A percentile compares a stretch with the other conserved stretches of the same genome.
These are phyloP conservation scores for Erysimum cheiranthoides DNA, from an alignment of 345 rosid genomes.

Conservation along the genomic window DNA sequence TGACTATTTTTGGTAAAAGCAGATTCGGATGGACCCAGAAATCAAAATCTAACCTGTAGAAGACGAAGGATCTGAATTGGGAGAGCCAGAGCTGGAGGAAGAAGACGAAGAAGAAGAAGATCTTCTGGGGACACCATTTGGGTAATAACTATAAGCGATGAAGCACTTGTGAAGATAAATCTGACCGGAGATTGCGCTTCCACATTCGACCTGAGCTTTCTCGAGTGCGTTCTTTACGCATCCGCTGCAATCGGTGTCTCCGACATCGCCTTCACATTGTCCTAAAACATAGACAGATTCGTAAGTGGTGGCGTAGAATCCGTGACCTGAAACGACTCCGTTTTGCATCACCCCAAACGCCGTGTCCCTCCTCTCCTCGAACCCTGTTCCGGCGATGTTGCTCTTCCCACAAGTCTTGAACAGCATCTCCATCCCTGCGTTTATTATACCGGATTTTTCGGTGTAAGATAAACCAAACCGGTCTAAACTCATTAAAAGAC, in stretches of 20 bases:
- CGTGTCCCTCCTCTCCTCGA: slow-evolving; percentile 85
- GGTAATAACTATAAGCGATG: slow-evolving; percentile 76
- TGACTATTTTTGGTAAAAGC: neutral
- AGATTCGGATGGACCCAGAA: slow-evolving; percentile 32
- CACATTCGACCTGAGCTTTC: slow-evolving; percentile 96
- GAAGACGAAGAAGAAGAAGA: slow-evolving; percentile 57
- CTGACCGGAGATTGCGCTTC: slow-evolving; percentile 83
- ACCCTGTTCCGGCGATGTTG: slow-evolving; percentile 74
- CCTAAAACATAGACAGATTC: slow-evolving; percentile 79
- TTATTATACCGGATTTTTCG: neutral
- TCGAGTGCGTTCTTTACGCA: slow-evolving; percentile 81
- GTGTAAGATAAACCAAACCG: neutral
- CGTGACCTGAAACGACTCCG: slow-evolving; percentile 77
- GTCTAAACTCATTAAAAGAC: neutral
- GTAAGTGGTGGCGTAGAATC: slow-evolving; percentile 70
- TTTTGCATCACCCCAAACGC: slow-evolving; percentile 70
- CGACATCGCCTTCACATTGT: slow-evolving; percentile 96
- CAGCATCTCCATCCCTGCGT: slow-evolving; percentile 77
- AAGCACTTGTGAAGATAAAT: slow-evolving; percentile 91
- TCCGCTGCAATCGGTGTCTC: slow-evolving; percentile 87
- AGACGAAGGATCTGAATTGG: slow-evolving; percentile 44
- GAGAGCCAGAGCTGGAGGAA: slow-evolving; percentile 55
- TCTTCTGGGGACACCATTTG: slow-evolving; percentile 86
- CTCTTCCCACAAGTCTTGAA: slow-evolving; percentile 82
- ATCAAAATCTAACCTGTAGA: slow-evolving; percentile 46